phyloP scores from a whole-genome alignment of 371 early-diverging fungal genomes.

The Apophysomyces ossiformis region DNA sequence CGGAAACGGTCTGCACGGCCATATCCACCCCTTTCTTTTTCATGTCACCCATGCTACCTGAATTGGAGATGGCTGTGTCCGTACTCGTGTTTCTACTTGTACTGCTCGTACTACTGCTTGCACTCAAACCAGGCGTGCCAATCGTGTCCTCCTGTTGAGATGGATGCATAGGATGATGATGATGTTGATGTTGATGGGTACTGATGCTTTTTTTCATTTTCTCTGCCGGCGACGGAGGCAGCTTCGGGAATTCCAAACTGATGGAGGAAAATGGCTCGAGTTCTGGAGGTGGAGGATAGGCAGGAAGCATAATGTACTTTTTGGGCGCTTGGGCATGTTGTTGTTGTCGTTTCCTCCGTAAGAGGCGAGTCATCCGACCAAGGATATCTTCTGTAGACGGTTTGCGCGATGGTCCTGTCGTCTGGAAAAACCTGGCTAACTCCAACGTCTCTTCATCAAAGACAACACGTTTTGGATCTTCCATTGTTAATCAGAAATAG shows the following conservation, averaged over 20 bases:
- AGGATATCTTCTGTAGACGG: constrained; percentile 10
- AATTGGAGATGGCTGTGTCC: no score
- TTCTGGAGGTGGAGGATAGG: constrained; percentile 19
- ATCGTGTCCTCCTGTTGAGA: no score
- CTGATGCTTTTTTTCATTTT: background rate
- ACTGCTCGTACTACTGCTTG: background rate
- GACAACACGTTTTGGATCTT: background rate
- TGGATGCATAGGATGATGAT: no score
- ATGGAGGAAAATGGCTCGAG: constrained; percentile 5
- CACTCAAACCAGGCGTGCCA: background rate
- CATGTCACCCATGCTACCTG: no score
- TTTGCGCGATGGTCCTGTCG: constrained; percentile 34
- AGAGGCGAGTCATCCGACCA: background rate
- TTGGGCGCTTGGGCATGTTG: background rate
- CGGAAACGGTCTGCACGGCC: background rate
- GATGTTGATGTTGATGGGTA: background rate
- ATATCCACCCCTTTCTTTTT: background rate
- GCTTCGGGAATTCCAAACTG: constrained; percentile 15
- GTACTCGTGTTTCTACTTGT: background rate
- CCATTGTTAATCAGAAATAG: background rate
- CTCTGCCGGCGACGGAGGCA: constrained; percentile 8
- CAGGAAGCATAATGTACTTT: constrained; percentile 30
- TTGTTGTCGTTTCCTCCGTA: constrained; percentile 21
- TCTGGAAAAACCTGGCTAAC: constrained; percentile 41
- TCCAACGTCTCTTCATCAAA: constrained; percentile 29